These are phyloP conservation scores for Sicyos baderoa DNA, from an alignment of 306 rosid species.

Conservation along the genomic window DNA sequence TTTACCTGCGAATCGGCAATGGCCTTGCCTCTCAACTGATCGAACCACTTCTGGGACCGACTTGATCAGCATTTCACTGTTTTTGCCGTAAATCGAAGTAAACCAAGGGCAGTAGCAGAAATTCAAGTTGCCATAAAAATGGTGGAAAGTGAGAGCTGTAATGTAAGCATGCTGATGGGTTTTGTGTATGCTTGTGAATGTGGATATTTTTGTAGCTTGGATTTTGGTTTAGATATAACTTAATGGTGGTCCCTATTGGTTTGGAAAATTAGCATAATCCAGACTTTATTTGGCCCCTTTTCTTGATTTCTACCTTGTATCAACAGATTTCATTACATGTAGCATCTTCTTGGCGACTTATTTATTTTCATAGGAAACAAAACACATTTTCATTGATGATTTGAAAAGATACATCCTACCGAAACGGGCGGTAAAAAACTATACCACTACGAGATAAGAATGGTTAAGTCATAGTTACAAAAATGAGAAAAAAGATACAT, in stretches of 20 bases:
- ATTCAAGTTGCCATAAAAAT: conserved; percentile 57
- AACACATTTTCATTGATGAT: too few species aligned
- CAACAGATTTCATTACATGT: too few species aligned
- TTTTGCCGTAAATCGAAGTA: conserved; percentile 57
- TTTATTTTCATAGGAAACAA: too few species aligned
- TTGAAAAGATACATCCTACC: too few species aligned
- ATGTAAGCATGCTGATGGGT: conserved; percentile 13
- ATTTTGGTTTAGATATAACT: neutral
- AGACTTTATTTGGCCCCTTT: too few species aligned
- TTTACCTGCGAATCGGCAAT: conserved; percentile 97
- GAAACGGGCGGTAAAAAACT: too few species aligned
- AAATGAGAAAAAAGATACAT: too few species aligned
- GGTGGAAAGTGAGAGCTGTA: neutral
- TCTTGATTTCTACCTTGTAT: too few species aligned
- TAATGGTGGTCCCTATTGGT: too few species aligned
- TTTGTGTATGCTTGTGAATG: conserved; percentile 1
- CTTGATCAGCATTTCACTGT: conserved; percentile 38
- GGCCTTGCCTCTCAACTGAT: conserved; percentile 92
- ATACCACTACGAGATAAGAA: too few species aligned
- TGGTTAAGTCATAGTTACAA: too few species aligned
- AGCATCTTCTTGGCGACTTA: neutral
- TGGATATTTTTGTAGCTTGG: conserved; percentile 13
- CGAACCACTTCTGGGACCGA: conserved; percentile 53
- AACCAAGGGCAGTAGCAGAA: conserved; percentile 65
- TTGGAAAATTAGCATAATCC: too few species aligned